Evolutionary conservation across 2,329 filamentous ascomycete species (phyloP).

Genomic region (Alternaria triticimaculans): DNA sequence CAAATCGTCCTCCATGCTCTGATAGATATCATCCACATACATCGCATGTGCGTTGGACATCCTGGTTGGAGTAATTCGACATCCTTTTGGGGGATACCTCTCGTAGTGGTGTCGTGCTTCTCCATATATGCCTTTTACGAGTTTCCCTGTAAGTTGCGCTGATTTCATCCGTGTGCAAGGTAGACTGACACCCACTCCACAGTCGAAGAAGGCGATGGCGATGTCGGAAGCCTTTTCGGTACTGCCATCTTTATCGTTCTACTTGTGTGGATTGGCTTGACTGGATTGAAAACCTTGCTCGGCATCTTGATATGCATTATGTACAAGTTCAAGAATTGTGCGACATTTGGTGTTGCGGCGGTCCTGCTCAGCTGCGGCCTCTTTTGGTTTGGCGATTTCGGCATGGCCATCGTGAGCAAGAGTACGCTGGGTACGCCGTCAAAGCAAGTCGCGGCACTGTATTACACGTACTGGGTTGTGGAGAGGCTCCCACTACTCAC

Average conservation of each 20-base stretch:
- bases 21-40: conserved; percentile 3
- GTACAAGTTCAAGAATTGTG: background rate
- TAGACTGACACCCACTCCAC: background rate
- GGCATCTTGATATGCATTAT: background rate
- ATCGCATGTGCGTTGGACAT: background rate
- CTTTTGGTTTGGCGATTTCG: conserved; percentile 1
- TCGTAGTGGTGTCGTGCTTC: conserved; percentile 2
- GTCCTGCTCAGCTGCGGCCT: conserved; percentile 1
- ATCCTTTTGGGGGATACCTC: background rate
- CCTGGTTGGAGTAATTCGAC: background rate
- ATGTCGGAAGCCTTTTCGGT: background rate
- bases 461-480: conserved; percentile 5
- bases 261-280: background rate
- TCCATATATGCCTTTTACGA: conserved; percentile 10
- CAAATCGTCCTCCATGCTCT: conserved; percentile 6
- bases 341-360: background rate
- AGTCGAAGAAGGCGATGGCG: background rate
- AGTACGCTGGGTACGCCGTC: background rate
- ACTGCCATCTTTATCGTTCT: background rate
- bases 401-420: conserved; percentile 1
- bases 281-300: conserved; percentile 1
- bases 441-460: background rate
- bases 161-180: background rate
- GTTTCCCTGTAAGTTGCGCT: conserved; percentile 4
- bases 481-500: conserved; percentile 5